Conservation (phyloP, 352 stramenopile genomes). For the Phytopythium oedochilum region DNA sequence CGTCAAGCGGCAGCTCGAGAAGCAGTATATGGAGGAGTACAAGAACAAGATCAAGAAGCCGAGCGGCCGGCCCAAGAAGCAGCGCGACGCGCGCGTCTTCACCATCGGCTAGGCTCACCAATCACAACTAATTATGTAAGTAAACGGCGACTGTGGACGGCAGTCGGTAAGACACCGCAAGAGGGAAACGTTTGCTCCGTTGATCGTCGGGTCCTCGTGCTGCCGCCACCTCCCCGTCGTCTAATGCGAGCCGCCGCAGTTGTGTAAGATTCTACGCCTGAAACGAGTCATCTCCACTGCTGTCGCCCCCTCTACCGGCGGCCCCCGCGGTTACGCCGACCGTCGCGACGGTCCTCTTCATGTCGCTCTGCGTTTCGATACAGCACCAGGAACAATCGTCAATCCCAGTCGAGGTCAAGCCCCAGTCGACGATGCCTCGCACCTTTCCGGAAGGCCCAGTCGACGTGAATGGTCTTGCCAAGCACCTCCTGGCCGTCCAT, state of each 20-base stretch:
- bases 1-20: slow-evolving; percentile 64
- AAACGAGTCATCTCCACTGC: not conserved
- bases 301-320: slow-evolving; percentile 37
- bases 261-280: not conserved
- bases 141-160: not conserved
- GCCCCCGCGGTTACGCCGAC: slow-evolving; percentile 24
- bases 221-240: too few species aligned
- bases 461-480: slow-evolving; percentile 85
- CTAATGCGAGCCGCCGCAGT: not conserved
- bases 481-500: slow-evolving; percentile 93
- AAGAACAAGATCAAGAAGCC: slow-evolving; percentile 87
- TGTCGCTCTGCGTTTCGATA: slow-evolving; percentile 3
- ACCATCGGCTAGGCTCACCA: slow-evolving; percentile 45
- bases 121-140: not conserved
- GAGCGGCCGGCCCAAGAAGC: slow-evolving; percentile 65
- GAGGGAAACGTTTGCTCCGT: not conserved
- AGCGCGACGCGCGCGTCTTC: slow-evolving; percentile 70
- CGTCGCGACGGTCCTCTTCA: slow-evolving; percentile 21
- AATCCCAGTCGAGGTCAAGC: too few species aligned
- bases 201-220: not conserved
- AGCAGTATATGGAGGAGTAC: slow-evolving; percentile 76
- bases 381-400: too few species aligned
- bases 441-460: slow-evolving; percentile 93
- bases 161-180: not conserved
- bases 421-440: too few species aligned